Evolutionary conservation across 2,329 filamentous ascomycete species (phyloP), one percentile per base, ranked within the genome.

Genomic region (Talaromyces islandicus): DNA sequence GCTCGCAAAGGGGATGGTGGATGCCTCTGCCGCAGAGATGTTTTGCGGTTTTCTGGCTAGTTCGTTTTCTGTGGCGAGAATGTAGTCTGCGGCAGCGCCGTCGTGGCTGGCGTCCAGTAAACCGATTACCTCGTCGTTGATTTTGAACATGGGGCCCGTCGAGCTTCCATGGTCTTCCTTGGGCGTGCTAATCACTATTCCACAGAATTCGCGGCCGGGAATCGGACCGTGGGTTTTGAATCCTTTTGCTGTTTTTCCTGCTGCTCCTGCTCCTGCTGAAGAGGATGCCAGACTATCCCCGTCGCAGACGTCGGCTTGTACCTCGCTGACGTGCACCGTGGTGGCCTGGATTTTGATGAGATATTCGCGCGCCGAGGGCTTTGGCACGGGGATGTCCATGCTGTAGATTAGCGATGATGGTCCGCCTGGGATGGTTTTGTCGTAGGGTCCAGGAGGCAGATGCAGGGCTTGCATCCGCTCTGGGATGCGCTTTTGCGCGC

Each of bases 21-120:
- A 70, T 2, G 73, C 73, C 56, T 73, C 70, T 4, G 66, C 66
- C 0, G 69, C 66, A 19, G 66, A 68, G 29, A 77, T 66, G 60
- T 75, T 77, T n/a, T 58, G 61, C 12, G 75, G 75, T 56, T 75
- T 76, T 32, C 68, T 65, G 12, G 74, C 69, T 25, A 79, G 61
- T 62, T 79, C 75, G 9, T 67, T 60, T 61, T 78, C 75, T 2
- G 66, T 66, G 1, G 71, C 75, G 11, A 78, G 58, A 5, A 70
- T 67, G 48, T 75, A 77, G 54, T 78, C 75, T 4, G 77, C 76
- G 1, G 76, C 76, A 4, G 72, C 76, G 9, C 77, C 77, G 52
- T 77, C 73, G 11, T 59, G 55, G 66, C 67, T 30, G 59, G 73
- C 71, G 48, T 70, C 72, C 6, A 77, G 59, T 9, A 78, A 64